phyloP scores from a whole-genome alignment of 2,329 filamentous ascomycete species.

The Coniella vitis region DNA sequence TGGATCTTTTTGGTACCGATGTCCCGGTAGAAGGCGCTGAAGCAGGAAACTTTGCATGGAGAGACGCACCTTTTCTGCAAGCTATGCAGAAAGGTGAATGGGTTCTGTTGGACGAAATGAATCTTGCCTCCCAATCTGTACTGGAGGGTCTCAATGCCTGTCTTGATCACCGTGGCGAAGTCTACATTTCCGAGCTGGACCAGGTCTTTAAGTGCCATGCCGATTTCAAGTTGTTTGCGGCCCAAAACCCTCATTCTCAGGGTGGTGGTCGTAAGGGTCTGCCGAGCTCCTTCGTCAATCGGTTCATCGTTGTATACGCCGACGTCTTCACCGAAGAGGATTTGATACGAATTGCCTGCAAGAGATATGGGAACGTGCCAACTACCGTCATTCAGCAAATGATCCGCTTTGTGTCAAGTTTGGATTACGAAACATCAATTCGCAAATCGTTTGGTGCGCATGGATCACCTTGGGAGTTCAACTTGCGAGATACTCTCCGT shows the following conservation, averaged over 20 bases:
- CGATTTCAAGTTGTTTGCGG: conserved; percentile 89
- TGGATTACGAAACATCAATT: conserved; percentile 65
- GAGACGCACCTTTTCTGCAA: conserved; percentile 88
- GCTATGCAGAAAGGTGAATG: conserved; percentile 96
- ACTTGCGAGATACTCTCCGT: conserved; percentile 79
- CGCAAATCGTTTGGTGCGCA: conserved; percentile 52
- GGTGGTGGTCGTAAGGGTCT: conserved; percentile 92
- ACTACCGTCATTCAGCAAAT: conserved; percentile 55
- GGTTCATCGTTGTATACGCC: conserved; percentile 96
- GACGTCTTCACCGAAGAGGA: conserved; percentile 81
- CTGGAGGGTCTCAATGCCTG: conserved; percentile 95
- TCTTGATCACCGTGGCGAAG: conserved; percentile 90
- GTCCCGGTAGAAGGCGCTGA: conserved; percentile 90
- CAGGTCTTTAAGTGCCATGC: conserved; percentile 87
- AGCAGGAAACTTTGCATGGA: conserved; percentile 88
- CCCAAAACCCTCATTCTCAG: conserved; percentile 96
- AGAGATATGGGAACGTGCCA: conserved; percentile 63
- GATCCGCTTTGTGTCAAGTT: conserved; percentile 71
- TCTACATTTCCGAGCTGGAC: conserved; percentile 91
- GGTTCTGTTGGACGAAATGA: conserved; percentile 98
- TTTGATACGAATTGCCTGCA: conserved; percentile 71
- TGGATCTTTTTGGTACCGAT: conserved; percentile 95
- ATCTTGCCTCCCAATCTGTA: conserved; percentile 92
- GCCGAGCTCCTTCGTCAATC: conserved; percentile 93
- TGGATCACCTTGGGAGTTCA: conserved; percentile 90